phyloP scores from a whole-genome alignment of 768 basidiomycete species.

The Plicaturopsis crispa region DNA sequence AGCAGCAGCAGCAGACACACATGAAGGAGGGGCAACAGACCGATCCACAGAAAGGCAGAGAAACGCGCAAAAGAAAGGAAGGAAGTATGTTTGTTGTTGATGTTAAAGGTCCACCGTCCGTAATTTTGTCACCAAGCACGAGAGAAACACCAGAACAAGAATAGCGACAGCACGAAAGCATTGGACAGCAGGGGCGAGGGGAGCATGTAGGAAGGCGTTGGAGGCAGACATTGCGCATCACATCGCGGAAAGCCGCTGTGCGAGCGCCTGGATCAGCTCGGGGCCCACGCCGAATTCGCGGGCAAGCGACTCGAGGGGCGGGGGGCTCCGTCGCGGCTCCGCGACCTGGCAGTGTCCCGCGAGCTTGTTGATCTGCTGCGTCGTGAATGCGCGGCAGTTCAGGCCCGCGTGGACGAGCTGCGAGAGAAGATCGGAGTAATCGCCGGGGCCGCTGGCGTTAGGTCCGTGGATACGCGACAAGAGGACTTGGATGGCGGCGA shows the following conservation, averaged over 20 bases:
- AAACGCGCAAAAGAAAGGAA: no score
- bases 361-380: constrained; percentile 47
- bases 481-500: constrained; percentile 53
- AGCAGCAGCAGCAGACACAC: no score
- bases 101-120: no score
- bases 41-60: no score
- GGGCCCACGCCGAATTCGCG: constrained; percentile 71
- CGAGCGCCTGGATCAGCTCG: constrained; percentile 58
- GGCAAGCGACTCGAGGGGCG: constrained; percentile 47
- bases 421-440: constrained; percentile 8
- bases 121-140: no score
- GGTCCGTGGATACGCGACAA: constrained; percentile 30
- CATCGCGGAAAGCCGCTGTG: constrained; percentile 37
- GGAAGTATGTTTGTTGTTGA: no score
- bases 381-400: constrained; percentile 69
- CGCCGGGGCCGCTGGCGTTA: constrained; percentile 7
- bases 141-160: no score
- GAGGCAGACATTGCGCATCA: background rate
- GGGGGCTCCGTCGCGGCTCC: constrained; percentile 5
- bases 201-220: background rate
- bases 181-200: background rate
- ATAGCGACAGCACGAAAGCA: background rate
- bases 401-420: background rate
- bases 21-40: no score
- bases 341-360: constrained; percentile 27